Conservation (phyloP, 257 asterid genomes). For the Orobanche coerulescens region DNA sequence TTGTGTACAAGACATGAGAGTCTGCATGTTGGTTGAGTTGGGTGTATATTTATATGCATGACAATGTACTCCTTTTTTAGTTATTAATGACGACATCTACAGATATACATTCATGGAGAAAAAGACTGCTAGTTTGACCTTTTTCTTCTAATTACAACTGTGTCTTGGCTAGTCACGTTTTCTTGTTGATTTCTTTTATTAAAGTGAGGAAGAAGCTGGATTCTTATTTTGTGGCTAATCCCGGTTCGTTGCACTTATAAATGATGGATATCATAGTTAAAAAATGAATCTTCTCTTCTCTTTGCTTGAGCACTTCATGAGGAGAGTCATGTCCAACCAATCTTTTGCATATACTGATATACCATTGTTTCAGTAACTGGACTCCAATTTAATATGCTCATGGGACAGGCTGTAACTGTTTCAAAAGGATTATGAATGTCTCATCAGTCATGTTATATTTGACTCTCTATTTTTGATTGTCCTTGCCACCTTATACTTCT, state of each 20-base stretch:
- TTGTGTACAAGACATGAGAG: background rate
- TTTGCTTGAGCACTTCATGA: background rate
- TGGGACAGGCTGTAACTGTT: background rate
- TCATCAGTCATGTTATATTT: slow-evolving; percentile 1
- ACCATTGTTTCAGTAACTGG: background rate
- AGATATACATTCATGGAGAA: background rate
- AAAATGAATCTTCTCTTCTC: background rate
- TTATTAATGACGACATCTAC: background rate
- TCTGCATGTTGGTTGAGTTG: background rate
- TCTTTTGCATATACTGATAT: background rate
- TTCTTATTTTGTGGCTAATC: background rate
- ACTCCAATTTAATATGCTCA: background rate
- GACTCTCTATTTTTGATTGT: background rate
- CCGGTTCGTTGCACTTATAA: background rate
- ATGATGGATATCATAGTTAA: background rate
- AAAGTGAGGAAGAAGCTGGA: background rate
- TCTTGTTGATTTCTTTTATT: background rate
- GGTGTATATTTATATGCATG: background rate
- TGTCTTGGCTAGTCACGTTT: background rate
- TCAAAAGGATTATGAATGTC: background rate
- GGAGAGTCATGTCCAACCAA: background rate
- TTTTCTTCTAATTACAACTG: background rate
- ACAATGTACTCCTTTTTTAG: background rate
- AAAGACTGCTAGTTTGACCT: background rate
- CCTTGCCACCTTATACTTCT: background rate